Percentiles rank a stretch among this genome's conserved stretches.
Conservation (phyloP, 192 early-diverging fungal genomes). For the Coemansia sp. region DNA sequence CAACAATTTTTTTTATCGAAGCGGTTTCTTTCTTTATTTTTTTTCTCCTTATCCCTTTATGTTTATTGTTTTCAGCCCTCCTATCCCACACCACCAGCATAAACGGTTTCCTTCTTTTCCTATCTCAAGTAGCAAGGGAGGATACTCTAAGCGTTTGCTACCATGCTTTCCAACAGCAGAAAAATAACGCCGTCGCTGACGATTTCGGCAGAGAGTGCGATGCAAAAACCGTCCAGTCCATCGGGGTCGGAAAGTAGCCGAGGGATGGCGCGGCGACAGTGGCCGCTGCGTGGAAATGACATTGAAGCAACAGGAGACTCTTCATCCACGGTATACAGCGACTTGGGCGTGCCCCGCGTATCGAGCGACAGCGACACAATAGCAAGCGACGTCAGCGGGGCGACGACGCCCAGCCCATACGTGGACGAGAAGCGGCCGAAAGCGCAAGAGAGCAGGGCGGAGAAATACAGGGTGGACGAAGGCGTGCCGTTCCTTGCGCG, state of each 20-base stretch:
- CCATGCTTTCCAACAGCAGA: neutral
- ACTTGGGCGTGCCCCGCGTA: neutral
- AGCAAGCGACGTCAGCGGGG: slow-evolving; percentile 11
- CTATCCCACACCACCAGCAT: neutral
- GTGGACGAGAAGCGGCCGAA: neutral
- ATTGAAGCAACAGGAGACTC: neutral
- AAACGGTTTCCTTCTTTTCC: neutral
- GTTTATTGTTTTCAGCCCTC: neutral
- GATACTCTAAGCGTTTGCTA: no score
- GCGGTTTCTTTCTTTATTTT: neutral
- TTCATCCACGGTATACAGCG: neutral
- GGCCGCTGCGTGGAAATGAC: neutral
- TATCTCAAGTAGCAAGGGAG: neutral
- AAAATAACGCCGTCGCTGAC: neutral
- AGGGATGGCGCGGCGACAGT: neutral
- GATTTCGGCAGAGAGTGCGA: neutral
- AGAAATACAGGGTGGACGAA: neutral
- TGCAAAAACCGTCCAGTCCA: neutral
- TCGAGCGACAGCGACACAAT: slow-evolving; percentile 24
- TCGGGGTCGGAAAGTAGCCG: neutral
- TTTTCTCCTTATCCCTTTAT: neutral
- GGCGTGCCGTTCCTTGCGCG: slow-evolving; percentile 24
- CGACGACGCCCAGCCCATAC: slow-evolving; percentile 6
- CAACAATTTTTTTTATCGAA: neutral
- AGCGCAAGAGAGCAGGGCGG: neutral